These are phyloP conservation scores for Gamsiella multidivaricata DNA, from an alignment of 192 early-diverging fungal genomes.

Conservation along the genomic window DNA sequence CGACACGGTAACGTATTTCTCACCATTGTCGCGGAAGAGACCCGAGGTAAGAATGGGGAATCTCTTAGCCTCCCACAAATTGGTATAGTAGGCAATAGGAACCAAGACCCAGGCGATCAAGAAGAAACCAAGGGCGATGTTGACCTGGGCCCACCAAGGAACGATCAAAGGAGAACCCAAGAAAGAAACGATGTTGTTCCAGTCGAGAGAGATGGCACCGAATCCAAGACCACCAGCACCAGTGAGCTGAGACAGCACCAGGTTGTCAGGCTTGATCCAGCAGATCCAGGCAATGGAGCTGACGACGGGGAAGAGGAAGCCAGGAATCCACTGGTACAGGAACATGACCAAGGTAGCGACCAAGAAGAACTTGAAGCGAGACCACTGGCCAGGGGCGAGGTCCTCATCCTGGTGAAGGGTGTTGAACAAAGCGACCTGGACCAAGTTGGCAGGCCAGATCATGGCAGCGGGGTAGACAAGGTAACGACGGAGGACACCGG, in stretches of 20 bases:
- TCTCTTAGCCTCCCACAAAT: conserved; percentile 62
- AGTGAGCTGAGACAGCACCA: conserved; percentile 39
- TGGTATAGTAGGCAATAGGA: conserved; percentile 73
- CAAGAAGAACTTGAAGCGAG: conserved; percentile 56
- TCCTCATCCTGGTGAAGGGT: no score
- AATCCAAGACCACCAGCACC: conserved; percentile 76
- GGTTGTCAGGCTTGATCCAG: conserved; percentile 37
- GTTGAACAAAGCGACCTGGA: no score
- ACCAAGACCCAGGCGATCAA: conserved; percentile 75
- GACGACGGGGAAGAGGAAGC: conserved; percentile 56
- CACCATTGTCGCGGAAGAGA: conserved; percentile 51
- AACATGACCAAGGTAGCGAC: conserved; percentile 58
- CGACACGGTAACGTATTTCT: conserved; percentile 16
- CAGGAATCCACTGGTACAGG: conserved; percentile 61
- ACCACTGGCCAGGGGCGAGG: conserved; percentile 42
- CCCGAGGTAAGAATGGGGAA: conserved; percentile 55
- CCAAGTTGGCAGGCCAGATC: no score
- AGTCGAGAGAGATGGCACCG: conserved; percentile 77
- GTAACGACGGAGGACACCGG: conserved; percentile 83
- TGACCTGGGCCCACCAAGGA: conserved; percentile 67
- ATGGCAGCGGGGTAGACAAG: no score
- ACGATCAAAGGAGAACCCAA: conserved; percentile 54
- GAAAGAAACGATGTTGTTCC: conserved; percentile 63
- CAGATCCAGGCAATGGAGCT: conserved; percentile 52
- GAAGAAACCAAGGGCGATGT: conserved; percentile 70